Percentiles rank a stretch among this genome's conserved stretches.
Evolutionary conservation across 345 rosid genomes (phyloP).

Genomic region (Ailanthus altissimus): DNA sequence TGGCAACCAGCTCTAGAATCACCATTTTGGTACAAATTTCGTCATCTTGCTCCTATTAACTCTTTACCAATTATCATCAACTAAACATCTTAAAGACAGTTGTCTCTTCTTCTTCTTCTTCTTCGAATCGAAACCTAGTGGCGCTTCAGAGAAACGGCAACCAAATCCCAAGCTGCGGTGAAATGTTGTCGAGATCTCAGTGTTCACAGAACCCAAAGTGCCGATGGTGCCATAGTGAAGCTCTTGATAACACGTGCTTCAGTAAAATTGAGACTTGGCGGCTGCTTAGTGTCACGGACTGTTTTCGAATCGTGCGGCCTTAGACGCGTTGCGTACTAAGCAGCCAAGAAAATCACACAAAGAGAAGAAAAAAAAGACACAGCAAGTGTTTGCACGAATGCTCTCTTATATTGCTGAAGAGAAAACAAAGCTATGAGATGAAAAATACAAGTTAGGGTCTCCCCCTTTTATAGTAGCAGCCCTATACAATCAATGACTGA

Average conservation of each 20-base stretch:
- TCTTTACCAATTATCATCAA: constrained; percentile 22
- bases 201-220: constrained; percentile 45
- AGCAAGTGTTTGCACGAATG: no score
- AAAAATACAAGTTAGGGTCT: no score
- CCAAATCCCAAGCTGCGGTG: constrained; percentile 42
- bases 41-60: constrained; percentile 12
- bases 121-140: constrained; percentile 22
- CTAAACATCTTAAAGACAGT: neutral
- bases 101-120: neutral
- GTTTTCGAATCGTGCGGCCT: no score
- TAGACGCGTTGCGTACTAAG: no score
- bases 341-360: no score
- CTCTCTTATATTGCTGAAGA: no score
- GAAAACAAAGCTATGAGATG: no score
- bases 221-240: constrained; percentile 57
- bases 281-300: no score
- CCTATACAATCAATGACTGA: no score
- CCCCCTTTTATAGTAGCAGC: no score
- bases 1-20: constrained; percentile 14
- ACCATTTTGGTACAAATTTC: constrained; percentile 9
- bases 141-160: constrained; percentile 23
- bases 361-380: no score
- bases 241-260: constrained; percentile 62
- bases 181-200: constrained; percentile 41
- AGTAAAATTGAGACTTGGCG: constrained; percentile 47